phyloP scores from a whole-genome alignment of 768 basidiomycete species.

The Termitomyces sp. region DNA sequence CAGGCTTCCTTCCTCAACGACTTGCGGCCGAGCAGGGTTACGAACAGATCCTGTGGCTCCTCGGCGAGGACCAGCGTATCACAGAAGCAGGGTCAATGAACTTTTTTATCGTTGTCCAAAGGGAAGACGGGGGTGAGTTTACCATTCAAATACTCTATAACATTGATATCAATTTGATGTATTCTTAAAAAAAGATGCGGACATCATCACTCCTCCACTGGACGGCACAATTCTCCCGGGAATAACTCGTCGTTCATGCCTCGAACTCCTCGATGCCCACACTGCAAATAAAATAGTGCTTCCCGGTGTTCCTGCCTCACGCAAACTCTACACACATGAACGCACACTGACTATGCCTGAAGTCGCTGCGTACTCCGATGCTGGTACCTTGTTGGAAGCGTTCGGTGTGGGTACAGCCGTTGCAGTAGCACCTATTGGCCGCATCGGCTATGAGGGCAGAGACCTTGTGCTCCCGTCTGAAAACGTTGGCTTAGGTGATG shows the following conservation, averaged over 20 bases:
- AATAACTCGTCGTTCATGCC: slow-evolving; percentile 78
- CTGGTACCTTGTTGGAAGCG: slow-evolving; percentile 62
- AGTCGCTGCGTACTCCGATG: slow-evolving; percentile 35
- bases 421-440: slow-evolving; percentile 56
- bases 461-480: slow-evolving; percentile 48
- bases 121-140: slow-evolving; percentile 48
- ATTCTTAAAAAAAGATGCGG: slow-evolving; percentile 38
- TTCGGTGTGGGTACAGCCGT: slow-evolving; percentile 80
- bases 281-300: slow-evolving; percentile 36
- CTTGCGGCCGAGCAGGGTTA: slow-evolving; percentile 64
- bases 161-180: background rate
- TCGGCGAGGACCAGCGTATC: slow-evolving; percentile 45
- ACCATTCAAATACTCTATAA: background rate
- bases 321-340: slow-evolving; percentile 45
- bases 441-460: slow-evolving; percentile 44
- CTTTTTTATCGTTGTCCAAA: slow-evolving; percentile 60
- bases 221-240: slow-evolving; percentile 88
- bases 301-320: slow-evolving; percentile 30
- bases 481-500: slow-evolving; percentile 37
- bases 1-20: slow-evolving; percentile 59
- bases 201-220: slow-evolving; percentile 77
- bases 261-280: slow-evolving; percentile 61
- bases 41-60: slow-evolving; percentile 74
- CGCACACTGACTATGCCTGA: slow-evolving; percentile 55
- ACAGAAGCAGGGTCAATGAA: slow-evolving; percentile 79